These are phyloP conservation scores for Boletus tylopilopsis DNA, from an alignment of 768 basidiomycete species.

Conservation along the genomic window DNA sequence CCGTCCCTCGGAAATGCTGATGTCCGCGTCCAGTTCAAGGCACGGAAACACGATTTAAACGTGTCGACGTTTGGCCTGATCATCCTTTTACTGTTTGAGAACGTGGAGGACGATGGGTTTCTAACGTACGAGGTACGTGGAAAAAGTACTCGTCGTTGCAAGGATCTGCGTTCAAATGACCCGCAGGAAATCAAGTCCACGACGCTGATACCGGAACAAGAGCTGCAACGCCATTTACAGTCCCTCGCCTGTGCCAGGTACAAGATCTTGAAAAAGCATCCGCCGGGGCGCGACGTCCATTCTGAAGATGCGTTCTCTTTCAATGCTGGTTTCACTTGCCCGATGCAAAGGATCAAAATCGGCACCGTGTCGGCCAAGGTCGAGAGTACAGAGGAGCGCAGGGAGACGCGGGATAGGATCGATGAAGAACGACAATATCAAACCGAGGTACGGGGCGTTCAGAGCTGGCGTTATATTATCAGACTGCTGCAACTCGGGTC, in stretches of 20 bases:
- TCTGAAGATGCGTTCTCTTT: constrained; percentile 82
- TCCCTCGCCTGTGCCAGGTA: constrained; percentile 94
- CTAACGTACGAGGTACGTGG: constrained; percentile 70
- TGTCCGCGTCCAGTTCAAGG: constrained; percentile 77
- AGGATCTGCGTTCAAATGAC: neutral
- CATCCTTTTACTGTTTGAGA: constrained; percentile 84
- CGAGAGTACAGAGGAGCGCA: constrained; percentile 82
- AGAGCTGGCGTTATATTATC: neutral
- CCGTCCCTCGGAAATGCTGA: constrained; percentile 88
- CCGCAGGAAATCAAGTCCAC: constrained; percentile 82
- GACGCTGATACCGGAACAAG: constrained; percentile 68
- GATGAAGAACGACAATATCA: constrained; percentile 90
- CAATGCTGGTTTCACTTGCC: constrained; percentile 76
- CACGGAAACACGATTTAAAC: constrained; percentile 82
- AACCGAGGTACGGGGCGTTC: constrained; percentile 62
- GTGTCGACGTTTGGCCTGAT: constrained; percentile 87
- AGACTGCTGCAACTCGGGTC: constrained; percentile 3
- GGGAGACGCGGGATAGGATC: constrained; percentile 84
- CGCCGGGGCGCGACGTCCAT: constrained; percentile 79
- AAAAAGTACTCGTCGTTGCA: too few species aligned
- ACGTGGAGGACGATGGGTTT: constrained; percentile 59
- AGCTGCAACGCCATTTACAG: constrained; percentile 90
- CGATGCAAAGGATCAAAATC: constrained; percentile 89
- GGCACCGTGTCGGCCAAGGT: constrained; percentile 84
- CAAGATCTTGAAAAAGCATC: constrained; percentile 89